Evolutionary conservation across 2,329 filamentous ascomycete genomes (phyloP).

Genomic region (Hymenoscyphus fraxineus): DNA sequence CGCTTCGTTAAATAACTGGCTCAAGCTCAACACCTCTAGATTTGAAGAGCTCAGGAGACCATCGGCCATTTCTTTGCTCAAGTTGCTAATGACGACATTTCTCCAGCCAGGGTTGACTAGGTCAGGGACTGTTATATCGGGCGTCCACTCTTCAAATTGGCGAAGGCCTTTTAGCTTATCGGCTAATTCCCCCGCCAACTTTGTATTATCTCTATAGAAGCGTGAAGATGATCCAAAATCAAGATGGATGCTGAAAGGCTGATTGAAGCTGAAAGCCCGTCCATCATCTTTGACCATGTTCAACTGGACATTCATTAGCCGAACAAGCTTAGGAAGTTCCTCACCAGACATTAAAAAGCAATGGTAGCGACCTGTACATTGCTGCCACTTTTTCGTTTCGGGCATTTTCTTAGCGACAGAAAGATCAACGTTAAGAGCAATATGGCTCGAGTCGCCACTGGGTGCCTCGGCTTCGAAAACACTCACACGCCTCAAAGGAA

Average conservation of each 20-base stretch:
- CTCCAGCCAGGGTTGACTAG: no score
- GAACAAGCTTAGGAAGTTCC: background rate
- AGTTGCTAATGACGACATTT: no score
- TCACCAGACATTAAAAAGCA: background rate
- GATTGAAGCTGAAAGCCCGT: no score
- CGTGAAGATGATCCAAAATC: background rate
- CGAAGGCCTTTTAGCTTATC: background rate
- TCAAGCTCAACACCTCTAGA: background rate
- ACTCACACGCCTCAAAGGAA: background rate
- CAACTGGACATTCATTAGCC: background rate
- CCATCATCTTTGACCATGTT: no score
- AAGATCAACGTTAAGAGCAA: background rate
- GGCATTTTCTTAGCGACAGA: background rate
- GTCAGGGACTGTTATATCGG: no score
- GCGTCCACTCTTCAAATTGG: background rate
- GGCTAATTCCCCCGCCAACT: background rate
- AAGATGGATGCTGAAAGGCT: background rate
- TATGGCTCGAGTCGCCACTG: background rate
- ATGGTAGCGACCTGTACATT: background rate
- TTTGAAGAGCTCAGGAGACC: background rate
- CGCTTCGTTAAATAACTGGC: background rate
- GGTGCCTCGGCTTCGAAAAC: no score
- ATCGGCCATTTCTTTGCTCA: background rate
- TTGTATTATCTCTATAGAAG: background rate
- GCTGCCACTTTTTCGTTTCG: background rate